A percentile compares a stretch with the other conserved stretches of the same genome.
Conservation (phyloP, 805 yeast species). For the Pichia phayaonensis region DNA sequence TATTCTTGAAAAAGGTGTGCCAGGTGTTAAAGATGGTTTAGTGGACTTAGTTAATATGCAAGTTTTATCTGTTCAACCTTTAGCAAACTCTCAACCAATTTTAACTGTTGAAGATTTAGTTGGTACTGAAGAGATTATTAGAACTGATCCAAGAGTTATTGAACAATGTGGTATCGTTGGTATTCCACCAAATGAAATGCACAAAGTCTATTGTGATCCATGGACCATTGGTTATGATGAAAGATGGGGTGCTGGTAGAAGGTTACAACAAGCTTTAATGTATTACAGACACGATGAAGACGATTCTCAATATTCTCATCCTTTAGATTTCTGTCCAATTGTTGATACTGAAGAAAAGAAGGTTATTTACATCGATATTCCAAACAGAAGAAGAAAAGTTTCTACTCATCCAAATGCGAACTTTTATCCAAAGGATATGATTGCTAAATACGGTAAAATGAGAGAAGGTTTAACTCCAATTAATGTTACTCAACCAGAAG, state of each 20-base stretch:
- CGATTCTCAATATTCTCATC: conserved; percentile 61
- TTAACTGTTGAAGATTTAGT: conserved; percentile 63
- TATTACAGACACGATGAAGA: conserved; percentile 71
- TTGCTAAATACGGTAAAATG: conserved; percentile 54
- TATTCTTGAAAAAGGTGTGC: conserved; percentile 46
- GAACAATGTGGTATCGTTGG: conserved; percentile 69
- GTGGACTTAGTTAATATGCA: conserved; percentile 46
- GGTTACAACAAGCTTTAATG: conserved; percentile 76
- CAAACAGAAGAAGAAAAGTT: conserved; percentile 64
- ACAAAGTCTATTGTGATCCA: conserved; percentile 55
- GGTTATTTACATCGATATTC: conserved; percentile 69
- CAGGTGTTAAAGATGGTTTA: conserved; percentile 65
- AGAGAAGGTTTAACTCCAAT: conserved; percentile 61
- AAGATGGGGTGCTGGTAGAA: conserved; percentile 69
- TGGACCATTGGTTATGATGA: conserved; percentile 59
- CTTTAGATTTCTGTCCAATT: conserved; percentile 77
- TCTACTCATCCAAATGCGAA: conserved; percentile 62
- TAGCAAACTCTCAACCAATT: conserved; percentile 66
- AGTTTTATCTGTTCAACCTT: conserved; percentile 39
- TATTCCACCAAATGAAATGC: conserved; percentile 54
- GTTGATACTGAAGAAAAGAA: conserved; percentile 64
- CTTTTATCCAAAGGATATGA: conserved; percentile 59
- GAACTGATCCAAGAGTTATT: conserved; percentile 64
- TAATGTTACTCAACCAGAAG: conserved; percentile 71
- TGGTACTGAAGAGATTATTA: conserved; percentile 54